These are phyloP conservation scores for Aureobasidium melanogenum DNA, from an alignment of 2,329 filamentous ascomycete species.

Conservation along the genomic window DNA sequence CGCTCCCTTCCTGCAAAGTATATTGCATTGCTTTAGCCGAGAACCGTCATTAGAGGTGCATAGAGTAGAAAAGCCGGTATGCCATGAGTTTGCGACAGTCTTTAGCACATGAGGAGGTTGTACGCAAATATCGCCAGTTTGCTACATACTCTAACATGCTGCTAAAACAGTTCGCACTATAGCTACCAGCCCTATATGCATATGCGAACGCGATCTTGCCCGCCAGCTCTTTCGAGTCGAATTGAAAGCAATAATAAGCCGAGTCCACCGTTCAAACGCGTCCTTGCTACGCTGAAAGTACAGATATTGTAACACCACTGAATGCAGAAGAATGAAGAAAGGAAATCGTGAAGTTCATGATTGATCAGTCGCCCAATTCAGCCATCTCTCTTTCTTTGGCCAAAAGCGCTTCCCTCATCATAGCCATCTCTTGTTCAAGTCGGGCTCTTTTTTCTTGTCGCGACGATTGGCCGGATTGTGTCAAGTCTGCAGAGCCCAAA, in stretches of 20 bases:
- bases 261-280: background rate
- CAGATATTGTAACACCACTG: background rate
- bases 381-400: slow-evolving; percentile 68
- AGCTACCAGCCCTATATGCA: background rate
- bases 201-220: background rate
- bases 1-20: too few relatives aligned
- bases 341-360: background rate
- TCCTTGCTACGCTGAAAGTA: background rate
- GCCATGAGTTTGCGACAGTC: too few relatives aligned
- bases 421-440: slow-evolving; percentile 63
- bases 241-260: background rate
- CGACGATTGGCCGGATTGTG: slow-evolving; percentile 26
- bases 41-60: too few relatives aligned
- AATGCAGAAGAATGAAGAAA: background rate
- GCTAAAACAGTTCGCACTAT: background rate
- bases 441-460: slow-evolving; percentile 51
- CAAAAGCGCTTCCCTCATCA: slow-evolving; percentile 63
- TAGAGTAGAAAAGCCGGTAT: too few relatives aligned
- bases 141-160: background rate
- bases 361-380: slow-evolving; percentile 16
- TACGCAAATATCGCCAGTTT: background rate
- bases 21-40: too few relatives aligned
- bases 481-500: slow-evolving; percentile 25
- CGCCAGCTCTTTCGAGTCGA: background rate
- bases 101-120: background rate